Base-by-base conservation (phyloP, 306 rosid species). In the Lathyrus aphaca region DNA sequence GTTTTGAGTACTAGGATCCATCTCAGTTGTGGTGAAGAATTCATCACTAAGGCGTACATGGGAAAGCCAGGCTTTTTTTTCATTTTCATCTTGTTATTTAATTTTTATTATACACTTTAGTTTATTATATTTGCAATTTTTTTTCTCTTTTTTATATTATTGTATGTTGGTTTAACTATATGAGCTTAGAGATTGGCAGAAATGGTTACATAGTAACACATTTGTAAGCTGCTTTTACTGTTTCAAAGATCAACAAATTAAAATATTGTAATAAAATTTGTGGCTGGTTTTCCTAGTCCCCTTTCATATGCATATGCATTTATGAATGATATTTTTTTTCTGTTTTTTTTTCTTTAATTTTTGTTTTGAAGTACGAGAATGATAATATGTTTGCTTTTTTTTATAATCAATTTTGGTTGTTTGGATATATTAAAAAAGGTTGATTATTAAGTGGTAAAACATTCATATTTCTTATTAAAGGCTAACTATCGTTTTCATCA, bases 51-150 rank as follows among this genome's bases (percentile, higher is more conserved):
- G 96, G 96, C 96, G 85, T 90, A 90, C 96, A 90, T 75, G 96
- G 96, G 91, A 87, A 86, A 81, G 94, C 94, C 96, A 90, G 96
- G 96, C 96, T 87, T 62, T 86, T 84, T 82, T 70, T 83, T 84
- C 74, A 77, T 17, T 39, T 68, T 84, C 68, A 73, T 49, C 17
- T 62, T 62, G 16, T 11, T 62, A 44, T 55, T 32, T 48, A 44
- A 1, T 56, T 63, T 19, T 64, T 43, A 15, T 68, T 45, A 11
- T 25, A 37, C 18, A 67, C n/a, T n/a, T 5, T 51, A 54, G 15
- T 17, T 45, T 45, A 53, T 6, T 17, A 48, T 3, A 23, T 27
- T 21, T 62, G 18, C 17, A 55, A 55, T 8, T 39, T 2, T 12
- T 55, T 66, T 30, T 46, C 29, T 19, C 29, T 44, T 0, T 23